Conservation (phyloP, 2,329 filamentous ascomycete species). For the Fusarium graminum region DNA sequence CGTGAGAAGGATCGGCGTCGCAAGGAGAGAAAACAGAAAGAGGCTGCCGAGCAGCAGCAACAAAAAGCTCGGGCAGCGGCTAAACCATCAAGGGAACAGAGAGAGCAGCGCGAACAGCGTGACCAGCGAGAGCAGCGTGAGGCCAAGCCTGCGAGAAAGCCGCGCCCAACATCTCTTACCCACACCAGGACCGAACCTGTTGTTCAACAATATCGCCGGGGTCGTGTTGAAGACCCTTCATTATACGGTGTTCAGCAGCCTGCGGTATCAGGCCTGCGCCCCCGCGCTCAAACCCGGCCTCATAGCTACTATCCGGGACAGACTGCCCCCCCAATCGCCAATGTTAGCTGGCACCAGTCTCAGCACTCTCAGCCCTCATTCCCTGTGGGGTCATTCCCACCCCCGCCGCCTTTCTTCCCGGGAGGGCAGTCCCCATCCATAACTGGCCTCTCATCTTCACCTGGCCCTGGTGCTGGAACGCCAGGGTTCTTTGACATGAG, state of each 20-base stretch:
- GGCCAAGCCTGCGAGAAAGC: constrained; percentile 47
- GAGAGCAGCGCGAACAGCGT: neutral
- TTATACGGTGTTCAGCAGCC: constrained; percentile 55
- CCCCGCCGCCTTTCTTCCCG: constrained; percentile 48
- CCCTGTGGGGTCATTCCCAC: constrained; percentile 51
- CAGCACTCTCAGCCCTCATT: constrained; percentile 44
- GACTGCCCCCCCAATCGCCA: constrained; percentile 44
- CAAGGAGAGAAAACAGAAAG: constrained; percentile 46
- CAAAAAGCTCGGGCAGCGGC: constrained; percentile 46
- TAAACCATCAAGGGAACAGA: constrained; percentile 39
- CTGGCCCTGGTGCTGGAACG: constrained; percentile 48
- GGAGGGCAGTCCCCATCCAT: constrained; percentile 47
- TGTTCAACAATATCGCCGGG: constrained; percentile 52
- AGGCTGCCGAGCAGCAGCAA: constrained; percentile 45
- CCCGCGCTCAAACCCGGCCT: constrained; percentile 53
- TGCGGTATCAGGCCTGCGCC: constrained; percentile 50
- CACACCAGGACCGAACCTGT: constrained; percentile 53
- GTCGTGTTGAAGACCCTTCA: constrained; percentile 54
- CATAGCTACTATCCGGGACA: constrained; percentile 56
- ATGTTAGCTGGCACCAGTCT: constrained; percentile 49
- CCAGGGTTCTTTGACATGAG: constrained; percentile 52
- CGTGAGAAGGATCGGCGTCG: constrained; percentile 51
- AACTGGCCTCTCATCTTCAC: constrained; percentile 48
- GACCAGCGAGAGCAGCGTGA: constrained; percentile 38
- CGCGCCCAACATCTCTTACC: constrained; percentile 49